These are phyloP conservation scores for Aspergillus bridgeri DNA, from an alignment of 495 filamentous ascomycete species.

Conservation along the genomic window DNA sequence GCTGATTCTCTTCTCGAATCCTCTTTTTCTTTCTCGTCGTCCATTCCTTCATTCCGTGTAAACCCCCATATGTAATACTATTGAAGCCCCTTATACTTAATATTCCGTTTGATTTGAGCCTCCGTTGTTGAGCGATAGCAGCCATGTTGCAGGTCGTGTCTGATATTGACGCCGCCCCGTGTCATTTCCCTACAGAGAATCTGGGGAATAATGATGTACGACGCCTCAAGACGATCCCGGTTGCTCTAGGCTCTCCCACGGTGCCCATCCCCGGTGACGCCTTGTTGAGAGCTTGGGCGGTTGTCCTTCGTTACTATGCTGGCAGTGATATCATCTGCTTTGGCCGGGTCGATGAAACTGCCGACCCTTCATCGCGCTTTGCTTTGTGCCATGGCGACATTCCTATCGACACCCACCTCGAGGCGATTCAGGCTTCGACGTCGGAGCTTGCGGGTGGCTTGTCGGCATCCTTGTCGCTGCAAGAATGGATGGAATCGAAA, in stretches of 20 bases:
- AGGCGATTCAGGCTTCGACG: conserved; percentile 2
- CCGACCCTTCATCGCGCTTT: neutral
- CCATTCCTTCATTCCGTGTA: neutral
- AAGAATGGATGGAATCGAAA: conserved; percentile 22
- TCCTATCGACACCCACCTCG: conserved; percentile 4
- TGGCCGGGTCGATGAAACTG: conserved; percentile 23
- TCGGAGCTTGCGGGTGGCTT: neutral
- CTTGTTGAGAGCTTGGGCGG: conserved; percentile 33
- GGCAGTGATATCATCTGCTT: conserved; percentile 44
- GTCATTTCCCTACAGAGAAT: conserved; percentile 13
- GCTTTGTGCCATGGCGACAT: conserved; percentile 14
- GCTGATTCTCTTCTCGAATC: neutral
- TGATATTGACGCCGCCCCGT: conserved; percentile 10
- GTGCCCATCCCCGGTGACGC: neutral
- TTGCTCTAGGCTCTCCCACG: neutral
- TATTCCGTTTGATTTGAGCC: neutral
- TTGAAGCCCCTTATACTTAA: neutral
- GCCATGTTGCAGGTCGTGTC: conserved; percentile 12
- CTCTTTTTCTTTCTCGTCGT: neutral
- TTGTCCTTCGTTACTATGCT: conserved; percentile 44
- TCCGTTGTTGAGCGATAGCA: neutral
- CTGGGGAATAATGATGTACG: conserved; percentile 5
- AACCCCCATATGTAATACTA: conserved; percentile 5
- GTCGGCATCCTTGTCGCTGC: neutral
- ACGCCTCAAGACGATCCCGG: conserved; percentile 12